Evolutionary conservation across 495 filamentous ascomycete genomes (phyloP).

Genomic region (Sphaerosporella brunnea): DNA sequence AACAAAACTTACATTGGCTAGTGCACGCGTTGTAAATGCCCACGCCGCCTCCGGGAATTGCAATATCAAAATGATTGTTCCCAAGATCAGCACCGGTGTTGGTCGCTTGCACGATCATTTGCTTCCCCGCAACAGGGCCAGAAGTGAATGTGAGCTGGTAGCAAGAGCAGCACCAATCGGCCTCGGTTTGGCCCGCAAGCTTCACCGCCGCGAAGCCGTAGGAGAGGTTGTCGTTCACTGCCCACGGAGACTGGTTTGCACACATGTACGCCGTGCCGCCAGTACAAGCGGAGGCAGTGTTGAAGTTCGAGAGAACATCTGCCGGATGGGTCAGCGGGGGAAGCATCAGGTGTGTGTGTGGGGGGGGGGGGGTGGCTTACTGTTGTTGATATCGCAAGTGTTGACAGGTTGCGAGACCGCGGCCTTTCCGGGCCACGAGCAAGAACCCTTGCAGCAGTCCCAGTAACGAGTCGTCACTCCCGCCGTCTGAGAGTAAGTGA

Average conservation of each 20-base stretch:
- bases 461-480: conserved; percentile 36
- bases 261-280: conserved; percentile 47
- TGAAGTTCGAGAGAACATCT: conserved; percentile 24
- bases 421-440: conserved; percentile 43
- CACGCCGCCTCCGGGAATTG: conserved; percentile 49
- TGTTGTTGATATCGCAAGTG: conserved; percentile 42
- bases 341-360: too few species aligned
- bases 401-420: conserved; percentile 33
- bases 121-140: conserved; percentile 38
- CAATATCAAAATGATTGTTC: conserved; percentile 45
- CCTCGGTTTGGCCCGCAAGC: conserved; percentile 36
- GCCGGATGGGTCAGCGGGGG: conserved; percentile 12
- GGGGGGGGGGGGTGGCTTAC: not conserved
- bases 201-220: conserved; percentile 50
- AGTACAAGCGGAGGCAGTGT: conserved; percentile 32
- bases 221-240: conserved; percentile 35
- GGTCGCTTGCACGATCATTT: conserved; percentile 50
- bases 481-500: not conserved
- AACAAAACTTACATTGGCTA: conserved; percentile 33
- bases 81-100: conserved; percentile 46
- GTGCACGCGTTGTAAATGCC: conserved; percentile 48
- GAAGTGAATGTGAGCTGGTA: conserved; percentile 50
- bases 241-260: conserved; percentile 45
- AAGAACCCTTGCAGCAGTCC: conserved; percentile 55
- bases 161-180: conserved; percentile 47